Evolutionary conservation across 164 flowering plant species (phyloP), one percentile per base, ranked within the genome.

Genomic region (Annona squamosa): DNA sequence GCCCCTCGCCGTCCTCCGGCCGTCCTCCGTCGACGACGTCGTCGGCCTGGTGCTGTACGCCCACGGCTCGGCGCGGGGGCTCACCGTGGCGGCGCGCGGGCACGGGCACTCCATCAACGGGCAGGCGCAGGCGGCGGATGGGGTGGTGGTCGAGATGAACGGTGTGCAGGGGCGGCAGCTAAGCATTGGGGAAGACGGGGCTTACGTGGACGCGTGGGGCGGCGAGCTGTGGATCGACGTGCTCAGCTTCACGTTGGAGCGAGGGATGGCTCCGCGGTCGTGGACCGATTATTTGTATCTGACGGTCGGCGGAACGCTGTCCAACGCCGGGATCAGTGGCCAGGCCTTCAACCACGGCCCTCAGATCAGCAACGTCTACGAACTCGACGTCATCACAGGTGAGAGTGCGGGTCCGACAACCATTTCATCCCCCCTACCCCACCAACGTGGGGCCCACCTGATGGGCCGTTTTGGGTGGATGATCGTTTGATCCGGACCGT

Each of bases 271-370:
- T 47, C 98, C 99, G 1, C 89, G 75, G 63, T 96, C 99, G 5
- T 96, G 99, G 99, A 96, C 99, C 0, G 99, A 96, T 82, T 96
- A 96, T 71, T 81, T 96, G 87, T 89, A 96, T 75, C 84, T 96
- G 13, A 74, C 97, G 0, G 98, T 96, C 4, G 99, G 98, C 17
- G 99, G 99, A 37, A 96, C 99, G 6, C 85, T 96, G 4, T 96
- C 98, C 0, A 93, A 96, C 77, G 98, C 86, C 47, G 99, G 99
- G 42, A 96, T 96, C 64, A 96, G 99, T 57, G 99, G 99, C 0
- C 98, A 96, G 75, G 92, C 99, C 26, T 96, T 96, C 71, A 82
- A 87, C 72, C 93, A 93, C 74, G 99, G 99, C 2, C 99, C 99
- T 69, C 99, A 96, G 73, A 91, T 96, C 69, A 87, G 86, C 81